Evolutionary conservation across 768 basidiomycete species (phyloP).

Genomic region (Rhodotorula toruloides): DNA sequence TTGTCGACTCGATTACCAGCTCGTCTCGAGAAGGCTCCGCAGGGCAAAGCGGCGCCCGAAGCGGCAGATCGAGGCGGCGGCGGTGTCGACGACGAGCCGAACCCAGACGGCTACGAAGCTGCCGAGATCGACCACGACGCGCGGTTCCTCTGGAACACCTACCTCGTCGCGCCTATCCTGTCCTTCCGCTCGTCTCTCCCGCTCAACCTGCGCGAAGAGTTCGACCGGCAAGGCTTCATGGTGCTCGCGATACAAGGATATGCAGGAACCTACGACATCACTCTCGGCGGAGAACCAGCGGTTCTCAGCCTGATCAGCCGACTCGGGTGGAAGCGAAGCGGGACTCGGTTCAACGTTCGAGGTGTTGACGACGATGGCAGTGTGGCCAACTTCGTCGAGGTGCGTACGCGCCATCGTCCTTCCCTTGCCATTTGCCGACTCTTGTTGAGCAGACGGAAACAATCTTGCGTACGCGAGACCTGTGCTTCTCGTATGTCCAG

Average conservation of each 20-base stretch:
- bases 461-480: constrained; percentile 75
- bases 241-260: constrained; percentile 93
- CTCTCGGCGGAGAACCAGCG: constrained; percentile 63
- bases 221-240: constrained; percentile 79
- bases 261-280: constrained; percentile 75
- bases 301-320: constrained; percentile 78
- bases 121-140: constrained; percentile 59
- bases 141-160: constrained; percentile 93
- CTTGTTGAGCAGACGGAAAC: constrained; percentile 52
- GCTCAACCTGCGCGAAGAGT: constrained; percentile 59
- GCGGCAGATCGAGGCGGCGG: constrained; percentile 26
- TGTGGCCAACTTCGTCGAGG: constrained; percentile 95
- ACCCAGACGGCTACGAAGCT: constrained; percentile 3
- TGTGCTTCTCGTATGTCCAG: constrained; percentile 87
- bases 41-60: neutral
- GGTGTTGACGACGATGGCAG: constrained; percentile 60
- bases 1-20: constrained; percentile 73
- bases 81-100: constrained; percentile 21
- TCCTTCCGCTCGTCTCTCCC: constrained; percentile 80
- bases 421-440: neutral
- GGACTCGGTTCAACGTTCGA: constrained; percentile 79
- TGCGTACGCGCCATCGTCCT: constrained; percentile 45
- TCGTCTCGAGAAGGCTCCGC: constrained; percentile 51
- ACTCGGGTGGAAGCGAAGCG: constrained; percentile 89
- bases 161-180: constrained; percentile 75